A percentile compares a stretch with the other conserved stretches of the same genome.
Conservation (phyloP, 306 rosid species). For the Sindora glabra region DNA sequence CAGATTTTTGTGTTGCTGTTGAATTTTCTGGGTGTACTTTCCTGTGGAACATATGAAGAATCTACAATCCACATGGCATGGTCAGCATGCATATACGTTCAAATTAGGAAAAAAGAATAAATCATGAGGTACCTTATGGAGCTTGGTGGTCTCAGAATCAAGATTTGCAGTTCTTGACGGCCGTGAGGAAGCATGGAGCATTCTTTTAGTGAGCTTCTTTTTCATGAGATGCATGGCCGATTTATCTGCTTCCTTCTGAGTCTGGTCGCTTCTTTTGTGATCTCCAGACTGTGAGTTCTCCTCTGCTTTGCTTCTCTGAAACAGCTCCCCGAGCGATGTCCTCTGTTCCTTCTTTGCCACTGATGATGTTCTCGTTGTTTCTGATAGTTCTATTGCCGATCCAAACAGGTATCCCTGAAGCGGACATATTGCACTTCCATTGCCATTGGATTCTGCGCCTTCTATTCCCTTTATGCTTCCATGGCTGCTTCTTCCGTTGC, state of each 20-base stretch:
- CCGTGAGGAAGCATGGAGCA: constrained; percentile 49
- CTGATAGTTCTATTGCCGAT: constrained; percentile 60
- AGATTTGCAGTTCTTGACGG: constrained; percentile 43
- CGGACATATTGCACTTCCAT: constrained; percentile 60
- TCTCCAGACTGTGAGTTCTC: constrained; percentile 51
- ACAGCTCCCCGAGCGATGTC: constrained; percentile 78
- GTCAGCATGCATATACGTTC: background rate
- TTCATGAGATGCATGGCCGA: constrained; percentile 63
- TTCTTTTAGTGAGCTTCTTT: constrained; percentile 62
- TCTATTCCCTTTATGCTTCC: constrained; percentile 72
- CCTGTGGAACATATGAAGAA: constrained; percentile 77
- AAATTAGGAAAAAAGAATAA: background rate
- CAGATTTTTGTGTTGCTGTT: constrained; percentile 24
- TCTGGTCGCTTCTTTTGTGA: constrained; percentile 40
- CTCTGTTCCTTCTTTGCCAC: constrained; percentile 71
- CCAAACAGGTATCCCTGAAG: constrained; percentile 81
- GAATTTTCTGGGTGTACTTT: constrained; percentile 81
- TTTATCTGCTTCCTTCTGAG: constrained; percentile 52
- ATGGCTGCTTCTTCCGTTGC: constrained; percentile 84
- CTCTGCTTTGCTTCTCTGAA: constrained; percentile 63
- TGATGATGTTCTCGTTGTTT: constrained; percentile 51
- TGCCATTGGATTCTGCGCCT: constrained; percentile 36
- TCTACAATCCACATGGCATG: constrained; percentile 45
- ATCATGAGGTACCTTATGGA: constrained; percentile 51
- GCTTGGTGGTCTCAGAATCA: constrained; percentile 61